phyloP scores from a whole-genome alignment of 1,139 yeast genomes.

The Blastobotrys serpentis region DNA sequence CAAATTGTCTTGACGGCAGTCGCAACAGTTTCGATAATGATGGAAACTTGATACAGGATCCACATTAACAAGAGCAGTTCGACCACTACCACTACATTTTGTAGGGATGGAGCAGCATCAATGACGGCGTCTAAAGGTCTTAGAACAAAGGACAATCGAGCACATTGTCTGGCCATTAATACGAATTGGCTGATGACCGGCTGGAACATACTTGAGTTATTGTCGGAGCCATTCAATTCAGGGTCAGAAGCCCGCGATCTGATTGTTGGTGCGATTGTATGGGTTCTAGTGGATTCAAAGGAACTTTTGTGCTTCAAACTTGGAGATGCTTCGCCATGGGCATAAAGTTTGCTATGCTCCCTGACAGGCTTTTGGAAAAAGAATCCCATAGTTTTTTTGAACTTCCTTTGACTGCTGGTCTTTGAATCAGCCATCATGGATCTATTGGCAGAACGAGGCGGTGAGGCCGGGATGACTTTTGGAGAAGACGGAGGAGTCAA shows the following conservation, averaged over 20 bases:
- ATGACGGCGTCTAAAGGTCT: slow-evolving; percentile 34
- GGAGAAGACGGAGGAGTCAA: slow-evolving; percentile 9
- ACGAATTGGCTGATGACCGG: slow-evolving; percentile 22
- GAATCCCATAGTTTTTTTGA: slow-evolving; percentile 26
- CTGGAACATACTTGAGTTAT: slow-evolving; percentile 1
- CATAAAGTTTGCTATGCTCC: slow-evolving; percentile 6
- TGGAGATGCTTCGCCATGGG: slow-evolving; percentile 2
- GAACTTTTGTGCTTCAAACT: slow-evolving; percentile 4
- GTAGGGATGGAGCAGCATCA: slow-evolving; percentile 31
- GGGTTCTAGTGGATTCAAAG: not conserved
- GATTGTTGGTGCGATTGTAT: slow-evolving; percentile 8
- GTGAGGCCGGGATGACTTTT: not conserved
- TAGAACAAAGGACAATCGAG: slow-evolving; percentile 30
- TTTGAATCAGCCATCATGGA: not conserved
- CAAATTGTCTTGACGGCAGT: slow-evolving; percentile 33
- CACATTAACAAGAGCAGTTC: slow-evolving; percentile 37
- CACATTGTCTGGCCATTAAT: slow-evolving; percentile 27
- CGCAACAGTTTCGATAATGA: slow-evolving; percentile 33
- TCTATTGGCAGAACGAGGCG: not conserved
- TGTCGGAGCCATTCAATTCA: not conserved
- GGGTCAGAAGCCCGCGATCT: slow-evolving; percentile 3
- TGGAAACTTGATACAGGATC: slow-evolving; percentile 35
- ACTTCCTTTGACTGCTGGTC: slow-evolving; percentile 10
- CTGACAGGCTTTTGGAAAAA: slow-evolving; percentile 21
- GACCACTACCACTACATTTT: slow-evolving; percentile 30